Conservation (phyloP, 2,329 filamentous ascomycete genomes). For the Cladorrhinum sp. region DNA sequence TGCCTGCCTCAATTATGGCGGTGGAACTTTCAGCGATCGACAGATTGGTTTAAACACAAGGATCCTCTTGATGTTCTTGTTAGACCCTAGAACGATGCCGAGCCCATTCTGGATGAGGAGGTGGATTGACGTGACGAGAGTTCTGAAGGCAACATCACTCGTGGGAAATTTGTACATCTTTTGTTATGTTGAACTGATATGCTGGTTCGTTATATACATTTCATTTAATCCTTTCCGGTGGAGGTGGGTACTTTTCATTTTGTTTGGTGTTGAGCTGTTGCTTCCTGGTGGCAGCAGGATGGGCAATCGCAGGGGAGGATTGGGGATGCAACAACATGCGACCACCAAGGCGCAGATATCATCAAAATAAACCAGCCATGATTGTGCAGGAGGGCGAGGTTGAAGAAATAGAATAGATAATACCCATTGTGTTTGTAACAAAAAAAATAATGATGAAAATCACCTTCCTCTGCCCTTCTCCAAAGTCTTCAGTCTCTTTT, state of each 20-base stretch:
- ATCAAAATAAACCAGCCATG: neutral
- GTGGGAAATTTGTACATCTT: slow-evolving; percentile 84
- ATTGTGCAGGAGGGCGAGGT: neutral
- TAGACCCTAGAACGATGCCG: slow-evolving; percentile 73
- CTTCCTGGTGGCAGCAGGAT: slow-evolving; percentile 53
- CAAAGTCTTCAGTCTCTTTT: slow-evolving; percentile 62
- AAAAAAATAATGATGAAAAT: neutral
- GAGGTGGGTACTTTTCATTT: slow-evolving; percentile 86
- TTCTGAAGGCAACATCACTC: slow-evolving; percentile 67
- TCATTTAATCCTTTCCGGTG: slow-evolving; percentile 80
- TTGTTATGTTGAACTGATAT: slow-evolving; percentile 78
- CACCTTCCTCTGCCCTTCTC: slow-evolving; percentile 43
- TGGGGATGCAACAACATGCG: neutral
- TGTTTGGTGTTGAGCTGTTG: slow-evolving; percentile 67
- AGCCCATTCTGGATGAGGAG: slow-evolving; percentile 71
- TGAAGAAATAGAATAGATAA: neutral
- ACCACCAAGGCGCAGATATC: neutral
- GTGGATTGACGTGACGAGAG: slow-evolving; percentile 81
- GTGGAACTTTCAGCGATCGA: slow-evolving; percentile 81
- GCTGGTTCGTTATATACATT: slow-evolving; percentile 81
- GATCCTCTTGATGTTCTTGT: slow-evolving; percentile 80
- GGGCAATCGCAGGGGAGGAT: neutral
- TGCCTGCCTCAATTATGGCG: slow-evolving; percentile 77
- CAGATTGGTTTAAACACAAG: slow-evolving; percentile 89
- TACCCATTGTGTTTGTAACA: neutral